Conservation (phyloP, 2,329 filamentous ascomycete species). For the Trichothecium sympodiale region DNA sequence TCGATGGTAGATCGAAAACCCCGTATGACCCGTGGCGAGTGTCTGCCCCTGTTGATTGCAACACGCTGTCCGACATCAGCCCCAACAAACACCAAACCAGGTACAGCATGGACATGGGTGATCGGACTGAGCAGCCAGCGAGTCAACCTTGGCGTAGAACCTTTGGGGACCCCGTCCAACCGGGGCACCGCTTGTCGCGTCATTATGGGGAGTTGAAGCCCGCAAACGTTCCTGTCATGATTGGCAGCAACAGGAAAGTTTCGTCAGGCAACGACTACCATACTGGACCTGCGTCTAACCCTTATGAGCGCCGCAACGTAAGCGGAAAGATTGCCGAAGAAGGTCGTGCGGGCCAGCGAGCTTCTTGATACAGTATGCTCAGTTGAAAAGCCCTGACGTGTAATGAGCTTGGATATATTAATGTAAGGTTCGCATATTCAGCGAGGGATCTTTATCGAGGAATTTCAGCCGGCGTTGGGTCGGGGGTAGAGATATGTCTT, state of each 20-base stretch:
- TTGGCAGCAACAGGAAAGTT: slow-evolving; percentile 40
- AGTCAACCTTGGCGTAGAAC: slow-evolving; percentile 12
- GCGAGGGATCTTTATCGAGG: too few relatives aligned
- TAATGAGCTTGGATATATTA: too few relatives aligned
- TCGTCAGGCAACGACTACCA: slow-evolving; percentile 49
- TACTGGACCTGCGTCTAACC: slow-evolving; percentile 17
- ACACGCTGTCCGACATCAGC: slow-evolving; percentile 31
- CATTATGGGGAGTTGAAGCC: slow-evolving; percentile 48
- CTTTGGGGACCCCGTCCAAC: slow-evolving; percentile 28
- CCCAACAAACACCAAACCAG: slow-evolving; percentile 31
- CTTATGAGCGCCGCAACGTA: slow-evolving; percentile 45
- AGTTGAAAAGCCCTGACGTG: too few relatives aligned
- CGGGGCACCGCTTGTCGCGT: slow-evolving; percentile 35
- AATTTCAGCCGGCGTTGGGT: too few relatives aligned
- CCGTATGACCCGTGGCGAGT: slow-evolving; percentile 4
- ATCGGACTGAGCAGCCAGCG: slow-evolving; percentile 17
- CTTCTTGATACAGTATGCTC: slow-evolving; percentile 8
- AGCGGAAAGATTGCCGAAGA: slow-evolving; percentile 68
- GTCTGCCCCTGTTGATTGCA: slow-evolving; percentile 8
- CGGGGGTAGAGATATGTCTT: too few relatives aligned
- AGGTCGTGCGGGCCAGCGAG: slow-evolving; percentile 34
- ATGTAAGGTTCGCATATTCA: too few relatives aligned
- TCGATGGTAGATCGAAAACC: slow-evolving; percentile 5
- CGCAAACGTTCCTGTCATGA: slow-evolving; percentile 40
- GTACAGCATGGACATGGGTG: slow-evolving; percentile 34